Percentiles rank a stretch among this genome's conserved stretches.
Conservation (phyloP, 2,329 filamentous ascomycete genomes). For the Aspergillus clavatus region DNA sequence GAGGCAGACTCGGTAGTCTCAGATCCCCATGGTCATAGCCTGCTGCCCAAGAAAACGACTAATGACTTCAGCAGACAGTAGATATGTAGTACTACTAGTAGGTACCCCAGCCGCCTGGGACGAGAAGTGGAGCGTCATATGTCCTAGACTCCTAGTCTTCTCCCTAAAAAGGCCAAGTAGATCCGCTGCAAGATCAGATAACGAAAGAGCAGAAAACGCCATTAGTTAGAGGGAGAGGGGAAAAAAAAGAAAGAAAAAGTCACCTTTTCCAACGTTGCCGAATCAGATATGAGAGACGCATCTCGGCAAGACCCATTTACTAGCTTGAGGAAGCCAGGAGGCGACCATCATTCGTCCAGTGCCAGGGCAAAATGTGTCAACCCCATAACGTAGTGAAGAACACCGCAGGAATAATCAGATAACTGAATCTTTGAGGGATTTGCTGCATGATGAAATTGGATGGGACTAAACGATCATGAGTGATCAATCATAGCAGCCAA, state of each 20-base stretch:
- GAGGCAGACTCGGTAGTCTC: too few relatives aligned
- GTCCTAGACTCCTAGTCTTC: neutral
- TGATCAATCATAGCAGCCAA: neutral
- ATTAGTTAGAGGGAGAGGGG: too few relatives aligned
- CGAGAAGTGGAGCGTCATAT: neutral
- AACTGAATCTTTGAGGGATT: neutral
- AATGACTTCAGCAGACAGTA: too few relatives aligned
- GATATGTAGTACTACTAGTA: too few relatives aligned
- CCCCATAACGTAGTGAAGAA: too few relatives aligned
- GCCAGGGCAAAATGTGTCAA: too few relatives aligned
- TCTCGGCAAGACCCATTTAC: slow-evolving; percentile 6
- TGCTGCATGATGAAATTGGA: slow-evolving; percentile 3
- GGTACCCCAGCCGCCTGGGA: neutral
- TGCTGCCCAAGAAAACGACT: too few relatives aligned
- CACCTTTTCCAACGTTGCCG: slow-evolving; percentile 5
- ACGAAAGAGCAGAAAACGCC: slow-evolving; percentile 6
- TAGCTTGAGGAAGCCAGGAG: neutral
- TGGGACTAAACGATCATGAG: slow-evolving; percentile 3
- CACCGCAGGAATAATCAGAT: slow-evolving; percentile 7
- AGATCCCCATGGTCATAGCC: too few relatives aligned
- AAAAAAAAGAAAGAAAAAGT: neutral
- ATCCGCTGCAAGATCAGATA: slow-evolving; percentile 23
- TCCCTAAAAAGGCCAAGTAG: neutral
- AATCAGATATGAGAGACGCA: slow-evolving; percentile 1
- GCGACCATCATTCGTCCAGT: slow-evolving; percentile 12